Evolutionary conservation across 2,329 filamentous ascomycete genomes (phyloP), one percentile per base, ranked within the genome.

Genomic region (Aspergillus clavatus): DNA sequence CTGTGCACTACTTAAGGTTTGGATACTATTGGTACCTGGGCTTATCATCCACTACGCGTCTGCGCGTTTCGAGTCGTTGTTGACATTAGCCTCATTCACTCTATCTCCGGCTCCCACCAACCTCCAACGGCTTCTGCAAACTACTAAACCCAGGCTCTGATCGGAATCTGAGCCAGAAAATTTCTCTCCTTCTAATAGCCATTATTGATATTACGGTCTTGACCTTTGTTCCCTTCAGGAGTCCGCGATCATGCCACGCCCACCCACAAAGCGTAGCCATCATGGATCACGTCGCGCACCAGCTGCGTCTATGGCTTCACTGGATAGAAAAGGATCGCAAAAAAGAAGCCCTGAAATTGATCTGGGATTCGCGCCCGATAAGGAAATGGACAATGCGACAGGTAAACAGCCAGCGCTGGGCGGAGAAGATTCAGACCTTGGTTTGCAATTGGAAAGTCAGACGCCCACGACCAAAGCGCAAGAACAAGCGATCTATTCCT

Each of bases 401-500:
- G 27, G 31, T 44, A 48, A 46, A 27, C 42, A 45, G 10, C n/a
- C 43, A 18, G 36, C n/a, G 10, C 22, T 39, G 23, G 41, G 42
- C 29, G 46, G 50, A 12, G 48, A 54, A 14, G 50, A 33, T 11
- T 40, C 51, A 16, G 54, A 56, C 28, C 50, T 52, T 35, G 45
- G 47, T 48, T 56, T 42, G 27, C 54, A 55, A 27, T 45, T 55
- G 14, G 57, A 52, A 35, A 57, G 54, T 28, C 60, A 62, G 48
- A 68, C 66, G 14, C 66, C 66, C 18, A 47, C 61, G 22, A 37
- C 52, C 12, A 65, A 58, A 43, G 44, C 48, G n/a, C 49, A 65
- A 40, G 65, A 67, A 33, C 52, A 62, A 36, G 62, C 62, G 23
- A 61, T 69, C 26, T 61, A 58, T 27, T 68, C 66, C 5, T 68